Percentiles rank a stretch among this genome's conserved stretches.
Conservation (phyloP, 1,284 basidiomycete species). For the Leccinum huronense region DNA sequence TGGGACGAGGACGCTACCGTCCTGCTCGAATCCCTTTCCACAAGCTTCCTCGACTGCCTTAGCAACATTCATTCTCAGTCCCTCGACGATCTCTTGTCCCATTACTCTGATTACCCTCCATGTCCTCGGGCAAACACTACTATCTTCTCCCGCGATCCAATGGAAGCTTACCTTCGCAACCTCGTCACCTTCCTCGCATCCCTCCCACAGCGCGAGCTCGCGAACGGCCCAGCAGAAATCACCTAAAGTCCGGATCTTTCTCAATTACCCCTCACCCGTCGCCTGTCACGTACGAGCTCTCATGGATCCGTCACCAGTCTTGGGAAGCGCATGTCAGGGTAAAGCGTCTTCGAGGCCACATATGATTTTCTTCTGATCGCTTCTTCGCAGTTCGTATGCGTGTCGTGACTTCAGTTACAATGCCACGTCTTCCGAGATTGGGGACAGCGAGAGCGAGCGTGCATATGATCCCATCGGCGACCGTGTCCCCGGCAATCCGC, state of each 20-base stretch:
- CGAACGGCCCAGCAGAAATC: too few species aligned
- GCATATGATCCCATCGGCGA: constrained; percentile 47
- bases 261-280: constrained; percentile 20
- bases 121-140: too few species aligned
- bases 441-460: constrained; percentile 30
- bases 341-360: not conserved
- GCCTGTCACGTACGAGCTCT: constrained; percentile 30
- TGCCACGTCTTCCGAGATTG: constrained; percentile 25
- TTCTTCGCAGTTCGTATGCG: constrained; percentile 16
- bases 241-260: constrained; percentile 18
- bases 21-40: too few species aligned
- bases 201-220: too few species aligned
- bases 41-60: too few species aligned
- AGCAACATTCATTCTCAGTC: too few species aligned
- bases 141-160: too few species aligned
- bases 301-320: constrained; percentile 29
- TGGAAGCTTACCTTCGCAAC: too few species aligned
- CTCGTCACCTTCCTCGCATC: too few species aligned
- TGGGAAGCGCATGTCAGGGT: constrained; percentile 26
- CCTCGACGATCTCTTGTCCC: too few species aligned
- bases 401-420: constrained; percentile 18
- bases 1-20: too few species aligned
- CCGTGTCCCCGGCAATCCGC: constrained; percentile 57
- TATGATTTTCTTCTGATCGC: constrained; percentile 4
- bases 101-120: too few species aligned